These are phyloP conservation scores for Leccinum arenicola DNA, from an alignment of 768 basidiomycete species.

Conservation along the genomic window DNA sequence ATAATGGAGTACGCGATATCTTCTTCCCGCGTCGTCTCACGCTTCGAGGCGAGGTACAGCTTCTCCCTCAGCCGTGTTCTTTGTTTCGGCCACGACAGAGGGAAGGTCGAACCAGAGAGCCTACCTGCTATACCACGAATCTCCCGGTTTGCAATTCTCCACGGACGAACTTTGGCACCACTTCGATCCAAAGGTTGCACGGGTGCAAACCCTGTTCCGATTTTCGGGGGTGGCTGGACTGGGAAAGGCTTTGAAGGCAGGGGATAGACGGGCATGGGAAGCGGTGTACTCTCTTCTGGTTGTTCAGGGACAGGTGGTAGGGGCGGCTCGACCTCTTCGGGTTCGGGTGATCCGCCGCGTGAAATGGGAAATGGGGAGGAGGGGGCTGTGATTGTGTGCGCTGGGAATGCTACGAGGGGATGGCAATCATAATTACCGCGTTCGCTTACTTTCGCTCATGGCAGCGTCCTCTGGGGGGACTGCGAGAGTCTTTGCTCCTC, in stretches of 20 bases:
- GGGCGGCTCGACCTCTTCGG: slow-evolving; percentile 36
- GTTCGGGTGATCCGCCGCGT: slow-evolving; percentile 45
- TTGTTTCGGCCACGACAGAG: background rate
- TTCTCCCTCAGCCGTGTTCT: too few species aligned
- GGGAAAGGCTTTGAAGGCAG: slow-evolving; percentile 82
- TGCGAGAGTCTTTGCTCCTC: slow-evolving; percentile 28
- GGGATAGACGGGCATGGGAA: slow-evolving; percentile 61
- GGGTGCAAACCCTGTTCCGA: slow-evolving; percentile 70
- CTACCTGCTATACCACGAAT: slow-evolving; percentile 74
- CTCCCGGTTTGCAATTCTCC: slow-evolving; percentile 74
- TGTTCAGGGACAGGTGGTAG: slow-evolving; percentile 31
- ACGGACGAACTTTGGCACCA: slow-evolving; percentile 60
- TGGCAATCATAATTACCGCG: background rate
- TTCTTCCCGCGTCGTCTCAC: too few species aligned
- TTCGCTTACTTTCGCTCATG: slow-evolving; percentile 59
- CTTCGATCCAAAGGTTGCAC: slow-evolving; percentile 63
- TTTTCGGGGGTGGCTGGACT: slow-evolving; percentile 75
- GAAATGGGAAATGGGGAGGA: slow-evolving; percentile 58
- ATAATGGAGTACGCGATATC: too few species aligned
- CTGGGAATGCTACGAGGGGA: slow-evolving; percentile 31
- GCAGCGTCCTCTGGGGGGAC: slow-evolving; percentile 47
- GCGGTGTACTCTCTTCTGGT: slow-evolving; percentile 51
- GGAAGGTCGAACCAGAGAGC: background rate
- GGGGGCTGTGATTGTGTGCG: slow-evolving; percentile 66
- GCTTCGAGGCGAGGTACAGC: too few species aligned